Base-by-base conservation (phyloP, 2,329 filamentous ascomycete species). In the Didymella lethalis region DNA sequence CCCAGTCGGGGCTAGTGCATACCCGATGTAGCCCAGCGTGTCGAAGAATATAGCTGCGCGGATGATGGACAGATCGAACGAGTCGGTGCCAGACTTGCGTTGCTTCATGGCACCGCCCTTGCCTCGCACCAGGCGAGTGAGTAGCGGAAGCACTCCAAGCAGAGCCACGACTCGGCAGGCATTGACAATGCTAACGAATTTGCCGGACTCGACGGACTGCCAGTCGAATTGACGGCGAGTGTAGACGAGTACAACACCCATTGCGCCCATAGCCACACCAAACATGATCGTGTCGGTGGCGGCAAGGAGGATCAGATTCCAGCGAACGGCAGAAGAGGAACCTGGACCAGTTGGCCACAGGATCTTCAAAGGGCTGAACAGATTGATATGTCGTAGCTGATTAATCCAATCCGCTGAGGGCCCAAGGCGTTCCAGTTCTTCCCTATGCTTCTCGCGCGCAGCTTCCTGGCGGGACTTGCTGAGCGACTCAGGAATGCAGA, bases 161-260 rank as follows among this genome's bases (percentile, higher is more conserved):
- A 99, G 85, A 16, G 88, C 85, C 11, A 90, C 69, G 8, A 97
- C 93, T 28, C 95, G 89, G 41, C 87, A 85, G 64, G 86, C 83
- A 69, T 92, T 97, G 49, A 92, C 83, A n/a, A 90, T 81, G 0
- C 91, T 94, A 53, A 97, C 85, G 75, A 93, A 97, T 16, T 88
- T 83, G 44, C 90, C 92, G 12, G 90, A 90, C 75, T 97, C 90
- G 56, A 92, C 84, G 38, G 88, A 93, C 47, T 86, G 85, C 95
- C 95, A 98, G 53, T 85, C 82, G 72, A 97, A 98, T 67, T 88
- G 85, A 69, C 86, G 90, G 65, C 91, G 89, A 25, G 88, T 88
- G 78, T 98, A 99, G 54, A 97, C 85, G 54, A 98, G 84, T 20
- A 95, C 83, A 34, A 97, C 88, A n/a, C 89, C 87, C 61, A 92